phyloP scores from a whole-genome alignment of 2,329 filamentous ascomycete genomes.

The Fusarium napiforme region DNA sequence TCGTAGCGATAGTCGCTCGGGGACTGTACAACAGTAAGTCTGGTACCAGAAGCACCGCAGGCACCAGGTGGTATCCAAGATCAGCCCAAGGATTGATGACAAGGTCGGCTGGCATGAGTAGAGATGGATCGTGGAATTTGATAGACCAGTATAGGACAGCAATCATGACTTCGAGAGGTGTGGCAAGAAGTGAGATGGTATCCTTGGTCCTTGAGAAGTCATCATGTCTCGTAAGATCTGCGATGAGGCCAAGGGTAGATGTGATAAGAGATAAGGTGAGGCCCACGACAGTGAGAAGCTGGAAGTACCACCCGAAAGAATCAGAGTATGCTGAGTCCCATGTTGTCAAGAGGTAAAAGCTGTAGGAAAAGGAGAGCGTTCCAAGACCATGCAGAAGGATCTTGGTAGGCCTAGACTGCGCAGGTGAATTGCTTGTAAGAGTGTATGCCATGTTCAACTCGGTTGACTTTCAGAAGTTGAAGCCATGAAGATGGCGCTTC shows the following conservation, averaged over 20 bases:
- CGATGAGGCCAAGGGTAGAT: neutral
- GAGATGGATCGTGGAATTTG: slow-evolving; percentile 2
- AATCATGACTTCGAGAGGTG: slow-evolving; percentile 13
- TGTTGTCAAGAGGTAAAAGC: slow-evolving; percentile 7
- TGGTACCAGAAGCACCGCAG: neutral
- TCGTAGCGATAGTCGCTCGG: neutral
- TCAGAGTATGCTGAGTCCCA: slow-evolving; percentile 10
- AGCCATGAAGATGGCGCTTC: too few relatives aligned
- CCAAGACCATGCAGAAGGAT: neutral
- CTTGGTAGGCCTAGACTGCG: too few relatives aligned
- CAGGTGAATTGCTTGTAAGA: neutral
- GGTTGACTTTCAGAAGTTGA: neutral
- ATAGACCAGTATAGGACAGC: slow-evolving; percentile 10
- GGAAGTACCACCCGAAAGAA: slow-evolving; percentile 17
- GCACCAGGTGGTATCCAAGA: slow-evolving; percentile 6
- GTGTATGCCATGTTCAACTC: neutral
- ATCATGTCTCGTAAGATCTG: neutral
- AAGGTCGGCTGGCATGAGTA: slow-evolving; percentile 13
- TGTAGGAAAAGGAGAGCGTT: neutral
- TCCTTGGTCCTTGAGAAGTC: neutral
- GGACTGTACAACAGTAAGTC: neutral
- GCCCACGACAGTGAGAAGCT: slow-evolving; percentile 1
- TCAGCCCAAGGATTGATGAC: slow-evolving; percentile 5
- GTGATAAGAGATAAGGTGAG: neutral
- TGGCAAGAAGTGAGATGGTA: neutral